Base-by-base conservation (phyloP, 2,329 filamentous ascomycete species). In the Aureobasidium musti region DNA sequence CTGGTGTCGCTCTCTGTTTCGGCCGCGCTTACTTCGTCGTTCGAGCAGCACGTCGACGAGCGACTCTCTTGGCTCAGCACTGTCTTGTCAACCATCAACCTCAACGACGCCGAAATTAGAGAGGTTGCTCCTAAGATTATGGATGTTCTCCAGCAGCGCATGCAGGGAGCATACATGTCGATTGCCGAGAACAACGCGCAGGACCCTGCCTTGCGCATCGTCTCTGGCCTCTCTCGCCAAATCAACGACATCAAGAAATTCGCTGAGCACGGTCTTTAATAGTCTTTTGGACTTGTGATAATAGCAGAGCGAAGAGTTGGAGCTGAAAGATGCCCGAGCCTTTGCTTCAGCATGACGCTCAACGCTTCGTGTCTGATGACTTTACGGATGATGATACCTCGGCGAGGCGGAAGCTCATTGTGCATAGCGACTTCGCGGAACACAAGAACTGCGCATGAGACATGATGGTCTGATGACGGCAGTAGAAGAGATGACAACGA, bases 1-100 rank as follows among this genome's bases (percentile, higher is more conserved):
- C 81, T 89, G 47, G 81, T 88, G 41, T 79, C 82, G 28, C 80
- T 89, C 49, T 87, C 86, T 2, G 85, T 87, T 30, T 84, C 84
- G 63, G 85, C 86, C 26, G 86, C 86, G n/a, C 83, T 88, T 30
- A 87, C 85, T 2, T 81, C 83, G 3, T 81, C 81, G 52, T 77
- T 88, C 66, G 78, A 83, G 35, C 83, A 81, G 11, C 83, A 86
- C 68, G 74, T 84, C 30, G 72, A 77, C 39, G 79, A 84, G 73
- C 84, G 87, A 67, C 79, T 89, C 17, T 75, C 81, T 26, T 89
- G 86, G 86, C 79, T 89, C 30, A 80, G 83, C 59, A 78, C 80
- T 60, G 83, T 86, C 13, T 78, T 89, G 65, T 76, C 78, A 68
- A 81, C 79, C 59, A 82, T 88, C 63, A 80, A 88, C 72, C 77